Percentiles rank a stretch among this genome's conserved stretches.
These are phyloP conservation scores for Rhizopus microsporus DNA, from an alignment of 371 early-diverging fungal genomes.

Conservation along the genomic window DNA sequence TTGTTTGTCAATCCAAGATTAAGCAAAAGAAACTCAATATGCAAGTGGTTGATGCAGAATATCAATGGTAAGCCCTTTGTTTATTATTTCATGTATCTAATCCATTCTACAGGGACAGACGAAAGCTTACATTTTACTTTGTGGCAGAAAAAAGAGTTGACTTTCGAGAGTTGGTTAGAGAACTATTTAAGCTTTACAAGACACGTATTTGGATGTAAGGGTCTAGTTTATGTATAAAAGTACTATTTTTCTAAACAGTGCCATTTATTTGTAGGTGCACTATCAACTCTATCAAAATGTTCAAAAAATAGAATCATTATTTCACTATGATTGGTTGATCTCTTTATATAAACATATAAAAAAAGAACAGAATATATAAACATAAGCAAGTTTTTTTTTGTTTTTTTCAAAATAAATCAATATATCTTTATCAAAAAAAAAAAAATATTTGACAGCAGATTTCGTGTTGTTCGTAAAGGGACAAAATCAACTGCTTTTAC, in stretches of 20 bases:
- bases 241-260: neutral
- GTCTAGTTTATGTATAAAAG: neutral
- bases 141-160: conserved; percentile 95
- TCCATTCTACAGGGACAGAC: conserved; percentile 73
- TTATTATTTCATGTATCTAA: neutral
- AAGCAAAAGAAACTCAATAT: conserved; percentile 89
- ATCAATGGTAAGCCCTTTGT: conserved; percentile 77
- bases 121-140: conserved; percentile 95
- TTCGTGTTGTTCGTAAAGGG: too few relatives aligned
- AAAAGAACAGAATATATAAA: too few relatives aligned
- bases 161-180: conserved; percentile 97
- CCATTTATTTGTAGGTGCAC: neutral
- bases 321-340: too few relatives aligned
- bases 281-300: conserved; percentile 2
- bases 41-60: conserved; percentile 97
- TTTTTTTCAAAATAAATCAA: too few relatives aligned
- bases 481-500: too few relatives aligned
- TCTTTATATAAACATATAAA: too few relatives aligned
- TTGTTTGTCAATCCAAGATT: conserved; percentile 89
- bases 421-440: too few relatives aligned
- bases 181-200: conserved; percentile 98
- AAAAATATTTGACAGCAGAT: too few relatives aligned
- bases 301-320: neutral
- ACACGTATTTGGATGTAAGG: conserved; percentile 98
- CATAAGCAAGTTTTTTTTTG: too few relatives aligned